Percentiles rank a stretch among this genome's conserved stretches.
Conservation (phyloP, 495 filamentous ascomycete species). For the Daldinia vernicosa region DNA sequence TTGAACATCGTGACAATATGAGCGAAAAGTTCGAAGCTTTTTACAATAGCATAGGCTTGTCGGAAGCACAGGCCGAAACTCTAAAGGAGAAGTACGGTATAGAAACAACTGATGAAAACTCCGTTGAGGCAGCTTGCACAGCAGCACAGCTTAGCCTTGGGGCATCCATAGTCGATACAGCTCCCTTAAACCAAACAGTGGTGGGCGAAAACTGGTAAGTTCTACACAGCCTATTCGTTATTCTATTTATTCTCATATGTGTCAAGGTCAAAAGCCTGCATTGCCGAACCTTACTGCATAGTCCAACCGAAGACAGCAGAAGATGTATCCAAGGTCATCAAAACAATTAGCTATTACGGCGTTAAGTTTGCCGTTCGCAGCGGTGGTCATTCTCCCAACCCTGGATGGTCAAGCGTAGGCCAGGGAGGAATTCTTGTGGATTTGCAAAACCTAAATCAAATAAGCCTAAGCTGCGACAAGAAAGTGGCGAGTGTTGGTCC, state of each 20-base stretch:
- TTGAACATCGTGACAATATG: neutral
- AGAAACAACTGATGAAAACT: neutral
- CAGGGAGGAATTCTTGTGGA: conserved; percentile 56
- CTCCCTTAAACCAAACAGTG: neutral
- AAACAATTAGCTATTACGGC: conserved; percentile 13
- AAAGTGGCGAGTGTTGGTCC: conserved; percentile 49
- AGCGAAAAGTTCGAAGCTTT: neutral
- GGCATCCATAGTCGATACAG: neutral
- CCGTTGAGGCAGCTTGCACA: neutral
- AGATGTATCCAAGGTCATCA: conserved; percentile 45
- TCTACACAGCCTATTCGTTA: neutral
- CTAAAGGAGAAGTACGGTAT: neutral
- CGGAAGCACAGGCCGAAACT: neutral
- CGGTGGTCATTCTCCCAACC: conserved; percentile 55
- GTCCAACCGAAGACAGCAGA: conserved; percentile 43
- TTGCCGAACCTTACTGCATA: conserved; percentile 45
- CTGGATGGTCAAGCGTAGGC: conserved; percentile 46
- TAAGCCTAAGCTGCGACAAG: conserved; percentile 45
- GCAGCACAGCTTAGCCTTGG: neutral
- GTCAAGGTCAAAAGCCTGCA: conserved; percentile 31
- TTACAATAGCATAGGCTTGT: neutral
- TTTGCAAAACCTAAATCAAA: conserved; percentile 49
- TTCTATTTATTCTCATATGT: neutral
- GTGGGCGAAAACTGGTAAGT: conserved; percentile 5
- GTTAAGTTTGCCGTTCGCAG: conserved; percentile 54